These are phyloP conservation scores for Pseudotsuga menziesii DNA, from an alignment of 75 land plant species.

Conservation along the genomic window DNA sequence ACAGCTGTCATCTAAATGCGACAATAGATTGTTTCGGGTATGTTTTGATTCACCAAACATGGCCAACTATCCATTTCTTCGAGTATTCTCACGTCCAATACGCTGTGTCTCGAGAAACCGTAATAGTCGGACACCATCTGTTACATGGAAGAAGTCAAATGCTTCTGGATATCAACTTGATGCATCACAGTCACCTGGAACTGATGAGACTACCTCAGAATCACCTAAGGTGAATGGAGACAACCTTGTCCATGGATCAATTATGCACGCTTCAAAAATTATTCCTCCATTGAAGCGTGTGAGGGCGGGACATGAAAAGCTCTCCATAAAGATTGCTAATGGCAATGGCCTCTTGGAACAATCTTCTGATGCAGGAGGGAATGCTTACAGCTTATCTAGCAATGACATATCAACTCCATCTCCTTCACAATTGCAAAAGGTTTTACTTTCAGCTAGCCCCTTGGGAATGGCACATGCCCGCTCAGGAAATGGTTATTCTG, in stretches of 20 bases:
- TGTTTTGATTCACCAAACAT: conserved; percentile 46
- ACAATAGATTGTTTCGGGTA: conserved; percentile 73
- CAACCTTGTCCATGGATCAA: background rate
- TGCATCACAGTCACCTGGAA: conserved; percentile 28
- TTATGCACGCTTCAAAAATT: conserved; percentile 13
- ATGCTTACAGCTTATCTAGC: conserved; percentile 13
- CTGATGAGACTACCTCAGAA: conserved; percentile 35
- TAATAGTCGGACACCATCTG: conserved; percentile 38
- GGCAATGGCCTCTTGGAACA: conserved; percentile 18
- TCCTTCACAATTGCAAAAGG: background rate
- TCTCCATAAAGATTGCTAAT: conserved; percentile 13
- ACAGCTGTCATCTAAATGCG: conserved; percentile 94
- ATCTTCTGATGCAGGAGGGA: conserved; percentile 21
- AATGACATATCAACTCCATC: conserved; percentile 17
- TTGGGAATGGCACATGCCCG: background rate
- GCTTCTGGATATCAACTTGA: conserved; percentile 25
- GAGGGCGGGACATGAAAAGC: conserved; percentile 29
- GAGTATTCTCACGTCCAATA: conserved; percentile 68
- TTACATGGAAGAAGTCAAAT: conserved; percentile 27
- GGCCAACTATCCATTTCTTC: conserved; percentile 64
- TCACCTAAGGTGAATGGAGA: conserved; percentile 11
- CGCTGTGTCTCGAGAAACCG: conserved; percentile 79
- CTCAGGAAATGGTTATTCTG: background rate
- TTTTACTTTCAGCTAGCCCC: background rate
- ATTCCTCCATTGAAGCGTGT: conserved; percentile 37